Evolutionary conservation across 306 rosid genomes (phyloP), one percentile per base, ranked within the genome.

Genomic region (Prunus dulcis): DNA sequence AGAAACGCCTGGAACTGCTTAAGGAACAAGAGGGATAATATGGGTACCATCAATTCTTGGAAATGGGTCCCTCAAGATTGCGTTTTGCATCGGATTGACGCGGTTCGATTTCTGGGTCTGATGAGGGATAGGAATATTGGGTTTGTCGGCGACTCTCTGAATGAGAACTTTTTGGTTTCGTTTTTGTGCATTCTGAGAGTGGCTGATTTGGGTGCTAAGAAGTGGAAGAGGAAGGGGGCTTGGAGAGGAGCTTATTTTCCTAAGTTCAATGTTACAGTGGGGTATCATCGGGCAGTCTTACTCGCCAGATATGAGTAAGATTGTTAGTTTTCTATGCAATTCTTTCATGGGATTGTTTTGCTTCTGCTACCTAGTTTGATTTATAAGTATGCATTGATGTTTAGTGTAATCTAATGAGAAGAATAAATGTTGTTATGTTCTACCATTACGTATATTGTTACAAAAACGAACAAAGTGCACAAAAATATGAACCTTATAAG

Each of bases 231-330:
- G 84, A 94, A 85, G 50, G 96, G 96, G 46, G 95, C 92, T 86
- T 94, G 92, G 98, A 94, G 84, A 52, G 96, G 98, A 56, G 96
- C 93, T 60, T 89, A 90, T 86, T 94, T 94, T 69, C 97, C 98
- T 8, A 90, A 75, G 68, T 90, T 85, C 62, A 94, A 91, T 80
- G 91, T 90, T 20, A 94, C 95, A 0, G 91, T 94, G 15, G 91
- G 82, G 20, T 94, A 94, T 82, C 97, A 91, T 79, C 97, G 98
- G 18, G 93, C 97, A 0, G 98, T 94, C 69, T 83, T 94, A 84
- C 95, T 91, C 51, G 76, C 98, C 73, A 89, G 80, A 82, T 85
- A 91, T 79, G 65, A 87, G 98, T 94, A 86, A 79, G 86, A 3
- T 77, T 82, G 19, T 43, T 64, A 2, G 20, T 23, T 60, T 67